A percentile compares a stretch with the other conserved stretches of the same genome.
phyloP scores from a whole-genome alignment of 2,329 filamentous ascomycete genomes.

The Monosporascus sp. region DNA sequence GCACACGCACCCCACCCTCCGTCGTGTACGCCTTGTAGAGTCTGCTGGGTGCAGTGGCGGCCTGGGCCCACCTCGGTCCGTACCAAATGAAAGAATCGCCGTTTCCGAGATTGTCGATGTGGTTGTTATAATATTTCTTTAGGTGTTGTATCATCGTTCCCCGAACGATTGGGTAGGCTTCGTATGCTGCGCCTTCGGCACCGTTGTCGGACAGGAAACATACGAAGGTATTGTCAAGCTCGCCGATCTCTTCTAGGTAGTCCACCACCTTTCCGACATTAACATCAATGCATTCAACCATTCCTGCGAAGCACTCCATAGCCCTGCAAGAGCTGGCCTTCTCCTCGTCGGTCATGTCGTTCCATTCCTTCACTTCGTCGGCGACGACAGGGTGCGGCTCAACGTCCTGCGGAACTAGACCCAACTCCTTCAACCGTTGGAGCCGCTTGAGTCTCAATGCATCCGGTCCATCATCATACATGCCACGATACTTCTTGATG shows the following conservation, averaged over 20 bases:
- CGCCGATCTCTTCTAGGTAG: constrained; percentile 48
- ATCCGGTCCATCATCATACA: constrained; percentile 57
- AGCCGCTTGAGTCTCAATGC: constrained; percentile 48
- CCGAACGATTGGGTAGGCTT: constrained; percentile 52
- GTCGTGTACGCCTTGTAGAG: constrained; percentile 38
- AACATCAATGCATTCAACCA: constrained; percentile 57
- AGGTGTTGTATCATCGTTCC: constrained; percentile 45
- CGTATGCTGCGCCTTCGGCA: constrained; percentile 53
- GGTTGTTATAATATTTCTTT: constrained; percentile 52
- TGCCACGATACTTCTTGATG: constrained; percentile 50
- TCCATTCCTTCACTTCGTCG: constrained; percentile 43
- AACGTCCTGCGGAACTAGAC: constrained; percentile 46
- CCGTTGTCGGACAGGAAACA: constrained; percentile 61
- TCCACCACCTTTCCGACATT: constrained; percentile 55
- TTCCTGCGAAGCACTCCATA: constrained; percentile 59
- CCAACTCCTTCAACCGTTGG: constrained; percentile 49
- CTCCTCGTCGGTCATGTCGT: constrained; percentile 39
- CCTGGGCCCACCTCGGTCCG: constrained; percentile 47
- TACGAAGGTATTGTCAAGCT: constrained; percentile 59
- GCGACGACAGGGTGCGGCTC: constrained; percentile 45
- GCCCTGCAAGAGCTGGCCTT: constrained; percentile 42
- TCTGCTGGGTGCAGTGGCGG: constrained; percentile 31
- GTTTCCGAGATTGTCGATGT: constrained; percentile 52
- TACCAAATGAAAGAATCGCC: constrained; percentile 57
- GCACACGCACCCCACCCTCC: constrained; percentile 47